Evolutionary conservation across 2,329 filamentous ascomycete species (phyloP), one percentile per base, ranked within the genome.

Genomic region (Onygenales sp.): DNA sequence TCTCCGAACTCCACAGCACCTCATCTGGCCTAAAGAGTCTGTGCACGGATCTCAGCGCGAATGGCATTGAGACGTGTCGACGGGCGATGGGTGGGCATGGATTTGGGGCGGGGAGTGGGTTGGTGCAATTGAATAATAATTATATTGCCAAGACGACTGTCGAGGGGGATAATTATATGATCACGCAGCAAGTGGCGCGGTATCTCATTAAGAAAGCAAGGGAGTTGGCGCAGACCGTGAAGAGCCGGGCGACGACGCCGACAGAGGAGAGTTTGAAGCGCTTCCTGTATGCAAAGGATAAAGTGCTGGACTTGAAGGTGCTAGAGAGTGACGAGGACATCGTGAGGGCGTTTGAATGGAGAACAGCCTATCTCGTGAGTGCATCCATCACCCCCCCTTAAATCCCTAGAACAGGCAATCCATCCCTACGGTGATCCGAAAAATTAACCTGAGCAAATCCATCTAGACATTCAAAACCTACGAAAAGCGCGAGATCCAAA

Each of bases 151-250:
- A 79, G 60, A 76, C 75, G 0, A 80, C 77, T 0, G 77, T 80
- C 2, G 77, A 80, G 57, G 77, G 77, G 2, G 77, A 79, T 59
- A 80, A 80, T 53, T 79, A 76, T 75, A 79, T 79, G 76, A 79
- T 80, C 42, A 78, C 75, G 0, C 76, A 79, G 54, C 77, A 80
- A 61, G 74, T 74, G 3, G 74, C 74, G 0, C 68, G 70, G 27
- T 75, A 74, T 54, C 60, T 80, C 27, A 76, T 80, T 62, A 79
- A 80, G 61, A 75, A 76, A 43, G 78, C 78, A 72, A 62, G 68
- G 32, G 60, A 50, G 33, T 17, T 54, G 6, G 66, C 32, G 70
- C 70, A 3, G 67, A 70, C 39, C 27, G 10, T 31, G 14, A 51
- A 44, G 5, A 37, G 44, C 32, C 37, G 27, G 5, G 33, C 55